A percentile compares a stretch with the other conserved stretches of the same genome.
phyloP scores from a whole-genome alignment of 441 rosid species.

The Adansonia gregorii region DNA sequence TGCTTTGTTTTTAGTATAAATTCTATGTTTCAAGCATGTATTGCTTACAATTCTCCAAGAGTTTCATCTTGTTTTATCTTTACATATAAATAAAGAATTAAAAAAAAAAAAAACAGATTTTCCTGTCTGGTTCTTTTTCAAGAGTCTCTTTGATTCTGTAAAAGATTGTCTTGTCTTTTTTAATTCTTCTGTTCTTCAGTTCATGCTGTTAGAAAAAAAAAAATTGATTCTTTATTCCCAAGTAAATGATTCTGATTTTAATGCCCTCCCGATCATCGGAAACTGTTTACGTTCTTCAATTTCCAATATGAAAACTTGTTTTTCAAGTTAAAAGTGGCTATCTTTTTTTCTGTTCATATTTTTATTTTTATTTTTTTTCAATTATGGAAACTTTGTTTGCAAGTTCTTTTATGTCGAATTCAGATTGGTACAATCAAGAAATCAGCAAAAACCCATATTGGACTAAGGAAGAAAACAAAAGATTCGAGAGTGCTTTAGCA shows the following conservation, averaged over 20 bases:
- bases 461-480: slow-evolving; percentile 75
- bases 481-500: slow-evolving; percentile 69
- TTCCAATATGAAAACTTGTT: background rate
- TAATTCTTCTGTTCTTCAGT: slow-evolving; percentile 50
- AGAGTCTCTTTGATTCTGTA: slow-evolving; percentile 47
- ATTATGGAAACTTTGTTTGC: slow-evolving; percentile 70
- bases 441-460: slow-evolving; percentile 34
- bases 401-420: slow-evolving; percentile 38
- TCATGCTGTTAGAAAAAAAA: slow-evolving; percentile 29
- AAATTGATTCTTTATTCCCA: slow-evolving; percentile 37
- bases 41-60: slow-evolving; percentile 5
- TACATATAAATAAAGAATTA: background rate
- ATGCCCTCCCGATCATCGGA: slow-evolving; percentile 27
- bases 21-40: slow-evolving; percentile 11
- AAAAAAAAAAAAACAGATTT: slow-evolving; percentile 15
- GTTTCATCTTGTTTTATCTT: background rate
- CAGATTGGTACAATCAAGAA: slow-evolving; percentile 41
- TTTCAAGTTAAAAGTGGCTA: slow-evolving; percentile 10
- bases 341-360: background rate
- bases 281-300: slow-evolving; percentile 27
- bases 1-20: slow-evolving; percentile 9
- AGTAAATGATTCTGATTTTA: slow-evolving; percentile 27
- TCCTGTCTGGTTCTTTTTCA: slow-evolving; percentile 27
- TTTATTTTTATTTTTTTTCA: slow-evolving; percentile 9
- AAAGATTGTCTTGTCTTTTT: slow-evolving; percentile 37